Conservation (phyloP, 1,139 yeast genomes). For the Suhomyces panamericanus region DNA sequence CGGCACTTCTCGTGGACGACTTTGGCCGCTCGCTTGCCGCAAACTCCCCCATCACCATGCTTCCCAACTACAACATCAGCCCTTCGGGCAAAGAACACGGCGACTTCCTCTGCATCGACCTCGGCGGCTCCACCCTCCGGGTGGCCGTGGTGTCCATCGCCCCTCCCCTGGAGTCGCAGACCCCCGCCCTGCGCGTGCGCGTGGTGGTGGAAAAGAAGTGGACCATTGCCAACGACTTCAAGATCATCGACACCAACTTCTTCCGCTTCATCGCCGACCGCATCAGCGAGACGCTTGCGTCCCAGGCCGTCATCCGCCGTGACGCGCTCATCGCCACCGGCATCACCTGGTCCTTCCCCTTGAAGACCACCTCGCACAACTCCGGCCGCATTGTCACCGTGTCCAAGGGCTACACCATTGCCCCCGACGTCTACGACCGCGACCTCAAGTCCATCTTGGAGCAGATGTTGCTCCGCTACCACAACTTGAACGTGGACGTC, state of each 20-base stretch:
- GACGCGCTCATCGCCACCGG: slow-evolving; percentile 38
- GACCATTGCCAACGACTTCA: slow-evolving; percentile 41
- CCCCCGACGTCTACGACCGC: slow-evolving; percentile 37
- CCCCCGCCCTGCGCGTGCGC: slow-evolving; percentile 19
- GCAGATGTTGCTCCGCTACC: slow-evolving; percentile 25
- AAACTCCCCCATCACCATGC: slow-evolving; percentile 42
- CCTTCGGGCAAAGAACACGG: slow-evolving; percentile 50
- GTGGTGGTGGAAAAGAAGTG: slow-evolving; percentile 41
- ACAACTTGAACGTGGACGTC: slow-evolving; percentile 30
- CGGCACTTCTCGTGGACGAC: slow-evolving; percentile 15
- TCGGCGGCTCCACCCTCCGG: slow-evolving; percentile 58
- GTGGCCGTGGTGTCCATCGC: slow-evolving; percentile 46
- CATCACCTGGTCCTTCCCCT: slow-evolving; percentile 61
- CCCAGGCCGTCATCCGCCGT: slow-evolving; percentile 27
- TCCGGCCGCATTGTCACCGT: slow-evolving; percentile 48
- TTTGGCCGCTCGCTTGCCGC: slow-evolving; percentile 33
- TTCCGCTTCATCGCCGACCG: slow-evolving; percentile 42
- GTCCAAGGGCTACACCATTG: slow-evolving; percentile 52
- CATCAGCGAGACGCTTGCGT: slow-evolving; percentile 31
- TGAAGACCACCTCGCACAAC: slow-evolving; percentile 44
- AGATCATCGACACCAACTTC: slow-evolving; percentile 39
- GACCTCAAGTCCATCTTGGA: slow-evolving; percentile 48
- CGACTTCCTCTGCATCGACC: slow-evolving; percentile 47
- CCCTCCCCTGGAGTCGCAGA: slow-evolving; percentile 3
- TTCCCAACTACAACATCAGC: slow-evolving; percentile 43